A percentile compares a stretch with the other conserved stretches of the same genome.
Conservation (phyloP, 2,329 filamentous ascomycete genomes). For the Hysterium pulicare region DNA sequence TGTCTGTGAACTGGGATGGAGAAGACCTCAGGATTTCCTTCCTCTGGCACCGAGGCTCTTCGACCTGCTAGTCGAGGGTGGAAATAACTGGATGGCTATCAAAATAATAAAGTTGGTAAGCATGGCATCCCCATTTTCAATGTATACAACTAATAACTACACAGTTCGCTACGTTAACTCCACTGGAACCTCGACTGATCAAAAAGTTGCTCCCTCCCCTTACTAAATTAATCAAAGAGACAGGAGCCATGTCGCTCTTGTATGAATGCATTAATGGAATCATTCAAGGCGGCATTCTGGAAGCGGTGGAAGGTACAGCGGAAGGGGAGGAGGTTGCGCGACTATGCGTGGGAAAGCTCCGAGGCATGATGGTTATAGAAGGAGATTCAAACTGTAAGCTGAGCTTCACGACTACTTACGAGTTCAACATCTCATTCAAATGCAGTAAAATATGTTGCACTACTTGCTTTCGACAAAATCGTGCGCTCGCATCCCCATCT, state of each 20-base stretch:
- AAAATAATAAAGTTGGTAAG: conserved; percentile 93
- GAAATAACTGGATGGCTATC: conserved; percentile 99
- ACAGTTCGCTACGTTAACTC: conserved; percentile 90
- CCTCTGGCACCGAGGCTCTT: conserved; percentile 88
- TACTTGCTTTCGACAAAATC: conserved; percentile 94
- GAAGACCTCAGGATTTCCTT: conserved; percentile 88
- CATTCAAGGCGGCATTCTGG: conserved; percentile 91
- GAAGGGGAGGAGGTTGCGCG: conserved; percentile 90
- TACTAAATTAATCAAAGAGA: conserved; percentile 89
- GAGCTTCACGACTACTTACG: conserved; percentile 7
- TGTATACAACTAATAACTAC: conserved; percentile 11
- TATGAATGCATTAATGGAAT: conserved; percentile 99
- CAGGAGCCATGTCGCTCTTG: conserved; percentile 92
- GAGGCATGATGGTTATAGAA: conserved; percentile 91
- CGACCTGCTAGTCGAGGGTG: conserved; percentile 83
- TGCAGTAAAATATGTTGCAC: conserved; percentile 90
- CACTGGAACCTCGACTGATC: conserved; percentile 84
- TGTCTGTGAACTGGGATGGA: conserved; percentile 91
- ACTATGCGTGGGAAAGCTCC: conserved; percentile 86
- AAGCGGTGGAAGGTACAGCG: conserved; percentile 71
- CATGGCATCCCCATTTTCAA: conserved; percentile 10
- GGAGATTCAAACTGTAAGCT: conserved; percentile 84
- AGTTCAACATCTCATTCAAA: conserved; percentile 10
- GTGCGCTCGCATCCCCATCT: conserved; percentile 83
- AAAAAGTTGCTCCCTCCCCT: conserved; percentile 88